Evolutionary conservation across 495 filamentous ascomycete genomes (phyloP).

Genomic region (Hypomontagnella monticulosa): DNA sequence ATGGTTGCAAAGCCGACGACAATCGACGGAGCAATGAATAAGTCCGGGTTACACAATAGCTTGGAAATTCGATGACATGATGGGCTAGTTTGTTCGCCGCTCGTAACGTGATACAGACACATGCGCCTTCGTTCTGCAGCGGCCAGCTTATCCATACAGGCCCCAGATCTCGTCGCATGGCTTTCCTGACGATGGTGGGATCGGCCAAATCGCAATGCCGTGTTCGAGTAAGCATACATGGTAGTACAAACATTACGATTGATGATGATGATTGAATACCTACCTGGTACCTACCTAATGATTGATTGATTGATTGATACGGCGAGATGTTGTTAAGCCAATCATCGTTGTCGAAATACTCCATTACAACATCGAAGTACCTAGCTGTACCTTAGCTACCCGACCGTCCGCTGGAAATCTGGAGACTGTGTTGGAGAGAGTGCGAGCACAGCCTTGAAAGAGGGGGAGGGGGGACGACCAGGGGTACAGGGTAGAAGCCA

Average conservation of each 20-base stretch:
- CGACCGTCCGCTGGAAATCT: conserved; percentile 24
- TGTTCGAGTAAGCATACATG: conserved; percentile 11
- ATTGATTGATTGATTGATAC: conserved; percentile 1
- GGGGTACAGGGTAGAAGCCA: conserved; percentile 32
- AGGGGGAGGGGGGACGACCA: conserved; percentile 16
- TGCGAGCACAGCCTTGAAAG: conserved; percentile 32
- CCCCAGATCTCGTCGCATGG: conserved; percentile 30
- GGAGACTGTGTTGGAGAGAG: conserved; percentile 37
- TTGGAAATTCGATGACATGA: conserved; percentile 7
- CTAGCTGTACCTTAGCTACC: not conserved
- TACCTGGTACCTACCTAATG: not conserved
- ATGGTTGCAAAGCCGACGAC: conserved; percentile 5
- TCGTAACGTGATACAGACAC: conserved; percentile 30
- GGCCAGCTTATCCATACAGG: conserved; percentile 23
- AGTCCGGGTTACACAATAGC: not conserved
- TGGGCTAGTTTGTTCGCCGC: conserved; percentile 5
- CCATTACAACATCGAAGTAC: not conserved
- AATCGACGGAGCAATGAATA: not conserved
- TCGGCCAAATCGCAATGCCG: conserved; percentile 36
- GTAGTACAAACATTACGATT: conserved; percentile 3
- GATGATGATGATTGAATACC: not conserved
- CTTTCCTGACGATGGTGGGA: conserved; percentile 21
- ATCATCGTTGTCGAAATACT: conserved; percentile 9
- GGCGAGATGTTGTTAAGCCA: conserved; percentile 4
- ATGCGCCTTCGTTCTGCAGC: conserved; percentile 38